phyloP scores from a whole-genome alignment of 106 monocot species.

The Triglochin maritima region DNA sequence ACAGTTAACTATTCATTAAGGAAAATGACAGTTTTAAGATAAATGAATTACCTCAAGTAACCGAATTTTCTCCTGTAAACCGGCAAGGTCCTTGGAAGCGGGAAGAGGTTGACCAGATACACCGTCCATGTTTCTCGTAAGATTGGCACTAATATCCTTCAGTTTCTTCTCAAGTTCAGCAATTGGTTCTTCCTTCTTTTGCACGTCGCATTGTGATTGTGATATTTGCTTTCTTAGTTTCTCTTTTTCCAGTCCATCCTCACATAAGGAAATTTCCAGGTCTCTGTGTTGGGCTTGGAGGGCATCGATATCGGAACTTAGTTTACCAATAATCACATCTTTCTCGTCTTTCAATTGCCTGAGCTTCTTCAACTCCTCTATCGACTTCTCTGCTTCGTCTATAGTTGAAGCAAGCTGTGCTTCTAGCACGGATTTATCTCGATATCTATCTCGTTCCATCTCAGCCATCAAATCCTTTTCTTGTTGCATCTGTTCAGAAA shows the following conservation, averaged over 20 bases:
- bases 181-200: conserved; percentile 25
- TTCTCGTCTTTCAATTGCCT: conserved; percentile 32
- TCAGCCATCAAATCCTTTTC: conserved; percentile 21
- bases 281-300: conserved; percentile 23
- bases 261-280: conserved; percentile 34
- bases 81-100: conserved; percentile 6
- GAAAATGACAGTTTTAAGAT: neutral
- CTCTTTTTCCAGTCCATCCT: conserved; percentile 40
- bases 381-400: conserved; percentile 26
- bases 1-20: neutral
- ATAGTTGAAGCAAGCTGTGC: conserved; percentile 19
- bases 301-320: conserved; percentile 29
- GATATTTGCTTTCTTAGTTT: conserved; percentile 28
- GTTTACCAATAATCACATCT: conserved; percentile 20
- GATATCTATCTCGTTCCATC: conserved; percentile 23
- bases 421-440: conserved; percentile 28
- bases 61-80: conserved; percentile 10
- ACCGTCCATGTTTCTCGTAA: conserved; percentile 14
- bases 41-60: conserved; percentile 4
- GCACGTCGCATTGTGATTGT: conserved; percentile 19
- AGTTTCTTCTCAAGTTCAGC: conserved; percentile 15
- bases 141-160: conserved; percentile 18
- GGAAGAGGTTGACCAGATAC: neutral
- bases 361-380: conserved; percentile 25
- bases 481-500: conserved; percentile 30